Evolutionary conservation across 2,329 filamentous ascomycete genomes (phyloP).

Genomic region (Claviceps pazoutovae): DNA sequence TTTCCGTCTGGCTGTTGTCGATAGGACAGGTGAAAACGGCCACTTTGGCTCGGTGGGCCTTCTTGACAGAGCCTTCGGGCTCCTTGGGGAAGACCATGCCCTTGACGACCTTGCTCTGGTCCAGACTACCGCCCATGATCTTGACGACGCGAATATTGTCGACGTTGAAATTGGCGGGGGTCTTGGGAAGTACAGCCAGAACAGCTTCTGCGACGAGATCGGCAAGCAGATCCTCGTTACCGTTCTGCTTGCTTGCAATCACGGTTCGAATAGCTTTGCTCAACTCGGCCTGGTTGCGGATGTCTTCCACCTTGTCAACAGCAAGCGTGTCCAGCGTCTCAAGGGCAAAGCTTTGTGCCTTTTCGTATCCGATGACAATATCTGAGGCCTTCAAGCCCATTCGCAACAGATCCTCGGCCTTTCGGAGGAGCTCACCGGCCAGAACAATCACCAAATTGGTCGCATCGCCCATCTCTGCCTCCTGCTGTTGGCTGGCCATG

Average conservation of each 20-base stretch:
- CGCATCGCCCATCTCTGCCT: slow-evolving; percentile 96
- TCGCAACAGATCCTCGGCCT: slow-evolving; percentile 89
- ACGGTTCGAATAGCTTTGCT: slow-evolving; percentile 94
- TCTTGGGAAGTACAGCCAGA: slow-evolving; percentile 86
- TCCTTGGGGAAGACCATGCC: slow-evolving; percentile 98
- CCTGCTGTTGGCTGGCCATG: slow-evolving; percentile 98
- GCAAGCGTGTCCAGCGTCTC: slow-evolving; percentile 75
- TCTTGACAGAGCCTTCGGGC: slow-evolving; percentile 85
- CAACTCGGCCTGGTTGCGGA: slow-evolving; percentile 68
- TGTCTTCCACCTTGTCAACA: slow-evolving; percentile 79
- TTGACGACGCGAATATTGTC: slow-evolving; percentile 98
- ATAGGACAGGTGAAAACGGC: slow-evolving; percentile 94
- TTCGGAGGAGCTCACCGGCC: slow-evolving; percentile 87
- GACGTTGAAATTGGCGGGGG: slow-evolving; percentile 91
- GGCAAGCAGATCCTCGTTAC: slow-evolving; percentile 79
- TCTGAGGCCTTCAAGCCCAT: slow-evolving; percentile 99
- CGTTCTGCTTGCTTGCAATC: slow-evolving; percentile 90
- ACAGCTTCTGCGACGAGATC: slow-evolving; percentile 73
- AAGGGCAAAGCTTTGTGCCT: slow-evolving; percentile 78
- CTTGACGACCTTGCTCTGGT: slow-evolving; percentile 87
- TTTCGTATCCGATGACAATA: slow-evolving; percentile 91
- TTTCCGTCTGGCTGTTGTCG: slow-evolving; percentile 92
- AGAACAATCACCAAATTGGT: slow-evolving; percentile 95
- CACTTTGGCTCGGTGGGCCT: slow-evolving; percentile 85
- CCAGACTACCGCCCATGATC: slow-evolving; percentile 94